Percentiles rank a stretch among this genome's conserved stretches.
Evolutionary conservation across 2,329 filamentous ascomycete species (phyloP).

Genomic region (Beauveria asiatica): DNA sequence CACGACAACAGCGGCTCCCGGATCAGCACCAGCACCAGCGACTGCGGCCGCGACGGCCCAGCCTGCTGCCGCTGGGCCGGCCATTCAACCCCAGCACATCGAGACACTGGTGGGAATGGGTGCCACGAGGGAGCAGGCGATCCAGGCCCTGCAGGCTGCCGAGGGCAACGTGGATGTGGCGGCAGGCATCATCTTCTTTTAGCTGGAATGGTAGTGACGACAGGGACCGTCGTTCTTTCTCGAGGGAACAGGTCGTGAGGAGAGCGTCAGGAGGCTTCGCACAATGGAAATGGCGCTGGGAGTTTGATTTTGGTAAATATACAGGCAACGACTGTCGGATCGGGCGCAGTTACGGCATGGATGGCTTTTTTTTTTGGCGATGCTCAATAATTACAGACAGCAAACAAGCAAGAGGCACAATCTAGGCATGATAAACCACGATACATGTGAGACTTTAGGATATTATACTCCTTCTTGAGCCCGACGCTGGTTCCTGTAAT

Average conservation of each 20-base stretch:
- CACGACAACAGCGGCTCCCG: slow-evolving; percentile 9
- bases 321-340: not conserved
- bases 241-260: not conserved
- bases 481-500: not conserved
- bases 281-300: not conserved
- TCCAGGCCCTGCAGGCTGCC: slow-evolving; percentile 73
- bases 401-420: not conserved
- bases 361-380: not conserved
- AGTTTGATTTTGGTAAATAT: not conserved
- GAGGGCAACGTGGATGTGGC: slow-evolving; percentile 82
- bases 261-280: not conserved
- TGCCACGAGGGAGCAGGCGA: slow-evolving; percentile 65
- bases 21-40: slow-evolving; percentile 15
- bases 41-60: slow-evolving; percentile 19
- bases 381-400: not conserved
- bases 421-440: not conserved
- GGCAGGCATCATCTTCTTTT: slow-evolving; percentile 64
- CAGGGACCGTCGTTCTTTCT: not conserved
- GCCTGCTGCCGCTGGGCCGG: slow-evolving; percentile 19
- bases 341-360: not conserved
- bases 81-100: slow-evolving; percentile 56
- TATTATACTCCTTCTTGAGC: not conserved
- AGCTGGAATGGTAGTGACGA: not conserved
- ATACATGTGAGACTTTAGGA: not conserved
- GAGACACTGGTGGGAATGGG: slow-evolving; percentile 71